These are phyloP conservation scores for Botryotinia calthae DNA, from an alignment of 2,329 filamentous ascomycete species.

Conservation along the genomic window DNA sequence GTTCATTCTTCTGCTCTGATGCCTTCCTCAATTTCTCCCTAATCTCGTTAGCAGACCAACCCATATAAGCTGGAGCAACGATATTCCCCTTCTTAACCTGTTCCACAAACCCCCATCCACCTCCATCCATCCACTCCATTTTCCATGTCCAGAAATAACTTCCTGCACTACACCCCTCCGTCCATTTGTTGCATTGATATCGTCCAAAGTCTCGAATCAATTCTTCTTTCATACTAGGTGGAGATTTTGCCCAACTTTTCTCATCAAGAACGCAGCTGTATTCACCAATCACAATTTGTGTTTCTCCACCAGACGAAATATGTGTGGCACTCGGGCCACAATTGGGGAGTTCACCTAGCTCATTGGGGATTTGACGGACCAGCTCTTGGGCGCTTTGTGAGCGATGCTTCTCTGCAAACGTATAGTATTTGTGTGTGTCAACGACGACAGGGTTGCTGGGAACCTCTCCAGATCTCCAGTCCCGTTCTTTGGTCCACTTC, in stretches of 20 bases:
- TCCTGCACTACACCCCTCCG: constrained; percentile 47
- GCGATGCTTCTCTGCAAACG: constrained; percentile 53
- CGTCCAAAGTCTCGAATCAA: constrained; percentile 48
- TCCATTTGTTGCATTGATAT: constrained; percentile 48
- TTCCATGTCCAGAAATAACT: constrained; percentile 60
- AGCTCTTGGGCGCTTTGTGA: constrained; percentile 51
- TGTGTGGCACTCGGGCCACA: constrained; percentile 35
- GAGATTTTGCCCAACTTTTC: constrained; percentile 48
- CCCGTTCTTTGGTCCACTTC: constrained; percentile 44
- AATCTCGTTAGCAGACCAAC: constrained; percentile 42
- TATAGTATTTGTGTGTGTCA: constrained; percentile 60
- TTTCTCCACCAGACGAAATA: constrained; percentile 46
- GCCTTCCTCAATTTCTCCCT: constrained; percentile 42
- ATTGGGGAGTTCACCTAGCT: constrained; percentile 45
- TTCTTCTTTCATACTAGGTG: constrained; percentile 44
- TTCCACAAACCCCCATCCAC: constrained; percentile 58
- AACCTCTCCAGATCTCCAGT: constrained; percentile 22
- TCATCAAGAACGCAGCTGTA: constrained; percentile 56
- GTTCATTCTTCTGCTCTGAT: constrained; percentile 40
- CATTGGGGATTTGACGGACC: constrained; percentile 45
- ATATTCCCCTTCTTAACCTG: constrained; percentile 49
- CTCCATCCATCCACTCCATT: constrained; percentile 59
- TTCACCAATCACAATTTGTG: constrained; percentile 54
- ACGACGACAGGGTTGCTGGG: constrained; percentile 49
- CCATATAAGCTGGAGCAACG: constrained; percentile 41